Evolutionary conservation across 225 moss, liverwort and hornwort genomes (phyloP), one percentile per base, ranked within the genome.

Genomic region (Pleurozium schreberi): DNA sequence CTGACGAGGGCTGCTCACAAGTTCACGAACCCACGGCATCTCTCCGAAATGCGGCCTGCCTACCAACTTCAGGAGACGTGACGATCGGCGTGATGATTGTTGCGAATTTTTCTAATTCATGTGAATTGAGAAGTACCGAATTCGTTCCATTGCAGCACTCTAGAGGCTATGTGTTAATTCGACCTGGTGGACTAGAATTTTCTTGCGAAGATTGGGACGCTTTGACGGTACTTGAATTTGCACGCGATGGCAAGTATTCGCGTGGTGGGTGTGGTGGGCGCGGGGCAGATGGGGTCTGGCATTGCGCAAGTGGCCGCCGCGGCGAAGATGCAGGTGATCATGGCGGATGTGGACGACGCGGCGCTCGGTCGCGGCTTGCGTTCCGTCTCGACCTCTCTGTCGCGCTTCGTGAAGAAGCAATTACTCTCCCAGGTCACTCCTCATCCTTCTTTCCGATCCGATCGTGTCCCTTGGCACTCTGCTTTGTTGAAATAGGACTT

Each of bases 201-300:
- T 25, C 68, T 43, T 81, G 33, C 12, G 81, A 68, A 60, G 60
- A 85, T 89, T 63, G 70, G 33, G 62, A 80, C 42, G 52, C 89
- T 85, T 62, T 36, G 84, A 75, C 34, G 36, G 52, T 64, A 69
- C 45, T 7, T 47, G 59, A 81, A 81, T 70, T 86, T 79, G 86
- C 80, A 43, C 68, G 80, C 62, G 81, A 97, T 97, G 96, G 98
- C 97, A 91, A 87, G 84, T 76, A 67, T 89, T 49, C 93, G 93
- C 79, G 86, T 96, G 73, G 91, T 99, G 74, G 97, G 99, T n/a
- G 95, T 99, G 62, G 98, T 99, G n/a, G 98, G 98, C 50, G 97
- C 96, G 27, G 98, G 99, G 43, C 99, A 99, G 89, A 97, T 99
- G 96, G 97, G 99, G 74, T 96, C 96, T 53, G 97, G 98, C 74